Evolutionary conservation across 768 basidiomycete species (phyloP), one percentile per base, ranked within the genome.

Genomic region (Lactarius hengduanensis): DNA sequence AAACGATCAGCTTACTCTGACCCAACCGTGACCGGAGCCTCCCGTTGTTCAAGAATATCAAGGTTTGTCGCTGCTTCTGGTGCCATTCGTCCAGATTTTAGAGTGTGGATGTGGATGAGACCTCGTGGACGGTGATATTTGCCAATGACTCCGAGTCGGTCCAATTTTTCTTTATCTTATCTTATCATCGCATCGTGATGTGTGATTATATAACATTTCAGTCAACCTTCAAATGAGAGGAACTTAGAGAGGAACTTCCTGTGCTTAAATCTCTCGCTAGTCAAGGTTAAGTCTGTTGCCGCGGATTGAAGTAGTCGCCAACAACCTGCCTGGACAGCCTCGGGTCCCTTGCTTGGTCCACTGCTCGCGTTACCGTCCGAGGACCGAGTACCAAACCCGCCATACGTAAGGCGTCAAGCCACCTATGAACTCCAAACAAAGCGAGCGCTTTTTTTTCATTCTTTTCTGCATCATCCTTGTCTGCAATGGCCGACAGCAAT

Each of bases 41-140:
- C 57, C n/a, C 55, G 18, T 22, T 38, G 47, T 34, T 59, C 66
- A 8, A 59, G 41, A 7, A 45, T 40, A 50, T 62, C 36, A 4
- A 34, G 20, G n/a, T 4, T 34, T 5, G 62, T 22, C n/a, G 22
- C 30, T 26, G 34, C 58, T 20, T 63, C 58, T 2, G n/a, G 32
- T 6, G 53, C 34, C 66, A 67, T 67, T 59, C 20, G 1, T 66
- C 40, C 15, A 18, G 45, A 40, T 22, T 7, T 32, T 41, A 10
- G 36, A 18, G 57, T 9, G 30, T 15, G 26, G 30, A 16, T 28
- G 45, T 45, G 55, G 26, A 61, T 26, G 15, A 8, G 20, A 3
- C 26, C 34, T 18, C 5, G 57, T n/a, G 47, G 34, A 20, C 11
- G 10, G 20, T 53, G 13, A 10, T 15, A 41, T 41, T 41, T 41